Evolutionary conservation across 148 eudicot genomes (phyloP).

Genomic region (Silene latifolia): DNA sequence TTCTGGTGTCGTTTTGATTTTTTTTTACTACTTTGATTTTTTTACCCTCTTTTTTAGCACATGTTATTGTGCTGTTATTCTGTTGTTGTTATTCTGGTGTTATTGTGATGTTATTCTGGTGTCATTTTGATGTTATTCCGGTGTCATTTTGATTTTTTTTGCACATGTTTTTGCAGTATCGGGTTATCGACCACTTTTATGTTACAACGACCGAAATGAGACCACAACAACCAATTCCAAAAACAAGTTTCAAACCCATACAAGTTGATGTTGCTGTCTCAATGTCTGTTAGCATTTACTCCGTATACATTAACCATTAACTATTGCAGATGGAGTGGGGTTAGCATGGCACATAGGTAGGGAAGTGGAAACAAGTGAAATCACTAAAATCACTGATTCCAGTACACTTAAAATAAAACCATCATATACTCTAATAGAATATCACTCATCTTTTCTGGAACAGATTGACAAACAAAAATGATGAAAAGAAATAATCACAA

Average conservation of each 20-base stretch:
- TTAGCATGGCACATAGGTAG: not conserved
- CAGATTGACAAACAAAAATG: too few species aligned
- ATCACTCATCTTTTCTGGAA: too few species aligned
- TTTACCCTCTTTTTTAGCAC: too few species aligned
- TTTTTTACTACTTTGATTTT: too few species aligned
- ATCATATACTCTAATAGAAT: not conserved
- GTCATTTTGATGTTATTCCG: too few species aligned
- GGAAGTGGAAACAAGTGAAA: slow-evolving; percentile 2
- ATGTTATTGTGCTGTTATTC: too few species aligned
- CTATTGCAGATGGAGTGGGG: not conserved
- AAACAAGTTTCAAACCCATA: not conserved
- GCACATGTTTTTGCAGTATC: too few species aligned
- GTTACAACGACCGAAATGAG: not conserved
- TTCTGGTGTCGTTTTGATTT: too few species aligned
- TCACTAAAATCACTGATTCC: not conserved
- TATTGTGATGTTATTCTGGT: too few species aligned
- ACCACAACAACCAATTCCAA: not conserved
- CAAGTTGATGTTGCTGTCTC: not conserved
- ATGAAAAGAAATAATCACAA: too few species aligned
- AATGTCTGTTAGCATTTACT: not conserved
- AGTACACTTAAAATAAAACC: not conserved
- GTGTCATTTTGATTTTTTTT: too few species aligned
- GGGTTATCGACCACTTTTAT: not conserved
- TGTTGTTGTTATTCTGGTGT: too few species aligned
- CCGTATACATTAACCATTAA: not conserved